Percentiles rank a stretch among this genome's conserved stretches.
Evolutionary conservation across 2,329 filamentous ascomycete genomes (phyloP).

Genomic region (Arthroderma sp.): DNA sequence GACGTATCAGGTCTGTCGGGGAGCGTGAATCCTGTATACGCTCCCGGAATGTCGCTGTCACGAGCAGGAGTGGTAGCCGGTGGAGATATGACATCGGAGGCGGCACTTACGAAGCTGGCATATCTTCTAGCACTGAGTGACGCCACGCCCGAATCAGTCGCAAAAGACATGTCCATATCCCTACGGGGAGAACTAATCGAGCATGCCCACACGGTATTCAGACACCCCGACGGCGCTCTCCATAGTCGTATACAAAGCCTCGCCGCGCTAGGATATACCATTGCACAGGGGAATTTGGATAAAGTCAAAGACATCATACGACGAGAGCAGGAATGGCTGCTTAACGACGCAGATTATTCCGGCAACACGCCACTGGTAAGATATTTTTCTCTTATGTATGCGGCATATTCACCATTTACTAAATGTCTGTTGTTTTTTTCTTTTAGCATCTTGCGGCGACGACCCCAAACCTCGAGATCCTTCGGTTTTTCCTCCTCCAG

Average conservation of each 20-base stretch:
- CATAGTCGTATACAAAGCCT: conserved; percentile 51
- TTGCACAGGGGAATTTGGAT: conserved; percentile 55
- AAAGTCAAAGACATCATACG: conserved; percentile 55
- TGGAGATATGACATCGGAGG: conserved; percentile 78
- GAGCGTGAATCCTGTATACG: conserved; percentile 66
- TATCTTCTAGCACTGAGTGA: conserved; percentile 63
- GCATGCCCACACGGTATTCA: conserved; percentile 57
- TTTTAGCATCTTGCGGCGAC: conserved; percentile 44
- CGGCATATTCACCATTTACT: conserved; percentile 2
- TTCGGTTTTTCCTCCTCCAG: conserved; percentile 42
- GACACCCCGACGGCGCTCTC: conserved; percentile 52
- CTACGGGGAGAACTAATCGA: conserved; percentile 80
- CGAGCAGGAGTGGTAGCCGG: conserved; percentile 79
- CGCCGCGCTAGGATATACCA: conserved; percentile 66
- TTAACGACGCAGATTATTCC: conserved; percentile 67
- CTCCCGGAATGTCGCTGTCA: conserved; percentile 62
- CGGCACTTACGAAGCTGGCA: conserved; percentile 78
- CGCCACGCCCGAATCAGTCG: conserved; percentile 52
- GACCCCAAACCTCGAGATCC: conserved; percentile 40
- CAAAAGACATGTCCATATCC: conserved; percentile 56
- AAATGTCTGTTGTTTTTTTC: conserved; percentile 1
- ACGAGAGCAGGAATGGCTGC: conserved; percentile 51
- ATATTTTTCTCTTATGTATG: not conserved
- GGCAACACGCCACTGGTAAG: conserved; percentile 53
- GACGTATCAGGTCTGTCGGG: conserved; percentile 40